Percentiles rank a stretch among this genome's conserved stretches.
These are phyloP conservation scores for Chenopodium formosanum DNA, from an alignment of 148 eudicot species.

Conservation along the genomic window DNA sequence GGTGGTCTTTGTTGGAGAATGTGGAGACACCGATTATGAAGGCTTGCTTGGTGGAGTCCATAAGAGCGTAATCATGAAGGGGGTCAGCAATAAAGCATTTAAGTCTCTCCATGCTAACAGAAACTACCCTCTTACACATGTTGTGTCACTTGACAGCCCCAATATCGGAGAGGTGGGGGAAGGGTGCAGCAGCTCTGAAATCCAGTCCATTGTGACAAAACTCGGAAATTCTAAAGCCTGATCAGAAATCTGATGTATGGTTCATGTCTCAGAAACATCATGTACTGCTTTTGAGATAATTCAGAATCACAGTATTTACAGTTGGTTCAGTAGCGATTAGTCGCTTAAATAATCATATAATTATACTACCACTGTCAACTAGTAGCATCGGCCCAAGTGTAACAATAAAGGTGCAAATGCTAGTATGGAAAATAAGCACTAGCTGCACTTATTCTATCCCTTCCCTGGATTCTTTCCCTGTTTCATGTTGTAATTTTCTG, in stretches of 20 bases:
- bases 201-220: slow-evolving; percentile 49
- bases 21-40: slow-evolving; percentile 93
- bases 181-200: slow-evolving; percentile 37
- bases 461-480: not conserved
- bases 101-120: slow-evolving; percentile 62
- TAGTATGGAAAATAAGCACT: not conserved
- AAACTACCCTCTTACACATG: slow-evolving; percentile 79
- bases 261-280: not conserved
- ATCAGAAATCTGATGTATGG: slow-evolving; percentile 5
- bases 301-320: not conserved
- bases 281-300: not conserved
- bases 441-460: slow-evolving; percentile 1
- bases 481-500: not conserved
- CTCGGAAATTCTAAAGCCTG: slow-evolving; percentile 39
- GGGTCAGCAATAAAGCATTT: slow-evolving; percentile 49
- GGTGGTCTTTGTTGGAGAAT: slow-evolving; percentile 90
- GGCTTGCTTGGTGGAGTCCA: slow-evolving; percentile 81
- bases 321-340: slow-evolving; percentile 2
- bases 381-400: not conserved
- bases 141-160: slow-evolving; percentile 66
- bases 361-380: not conserved
- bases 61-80: slow-evolving; percentile 73
- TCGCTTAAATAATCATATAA: not conserved
- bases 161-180: slow-evolving; percentile 46
- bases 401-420: slow-evolving; percentile 6